phyloP scores from a whole-genome alignment of 306 rosid genomes.

The Aeschynomene evenia region DNA sequence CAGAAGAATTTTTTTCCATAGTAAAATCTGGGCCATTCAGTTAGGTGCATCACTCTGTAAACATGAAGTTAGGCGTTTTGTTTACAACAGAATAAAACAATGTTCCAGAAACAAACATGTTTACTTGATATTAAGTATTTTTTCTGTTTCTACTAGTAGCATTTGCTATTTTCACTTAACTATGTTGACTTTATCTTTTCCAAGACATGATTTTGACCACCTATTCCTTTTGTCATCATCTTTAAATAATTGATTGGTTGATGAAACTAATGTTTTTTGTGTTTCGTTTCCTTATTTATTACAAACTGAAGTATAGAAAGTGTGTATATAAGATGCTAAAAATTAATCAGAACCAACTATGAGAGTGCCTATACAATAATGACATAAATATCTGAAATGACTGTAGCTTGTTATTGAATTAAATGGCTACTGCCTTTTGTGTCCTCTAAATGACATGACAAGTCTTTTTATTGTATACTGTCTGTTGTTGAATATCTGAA shows the following conservation, averaged over 20 bases:
- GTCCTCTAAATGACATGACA: constrained; percentile 16
- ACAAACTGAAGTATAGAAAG: constrained; percentile 9
- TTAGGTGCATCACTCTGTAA: constrained; percentile 1
- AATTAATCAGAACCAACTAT: neutral
- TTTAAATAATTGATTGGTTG: constrained; percentile 15
- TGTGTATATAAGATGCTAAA: constrained; percentile 8
- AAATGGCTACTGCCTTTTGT: constrained; percentile 1
- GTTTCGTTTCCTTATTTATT: constrained; percentile 6
- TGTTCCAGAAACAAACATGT: constrained; percentile 1
- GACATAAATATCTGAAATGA: constrained; percentile 16
- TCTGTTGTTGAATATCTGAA: constrained; percentile 26
- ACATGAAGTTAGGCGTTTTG: constrained; percentile 16
- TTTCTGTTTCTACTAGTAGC: constrained; percentile 9
- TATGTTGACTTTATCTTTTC: constrained; percentile 24
- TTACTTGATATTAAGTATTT: neutral
- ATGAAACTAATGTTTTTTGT: constrained; percentile 17
- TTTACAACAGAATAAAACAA: neutral
- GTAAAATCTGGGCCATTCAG: constrained; percentile 13
- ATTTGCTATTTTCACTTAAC: neutral
- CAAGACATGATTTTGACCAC: neutral
- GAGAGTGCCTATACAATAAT: neutral
- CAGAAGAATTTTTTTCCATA: neutral
- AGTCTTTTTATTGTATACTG: constrained; percentile 13
- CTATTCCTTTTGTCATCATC: constrained; percentile 6
- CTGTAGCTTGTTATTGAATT: constrained; percentile 11